Percentiles rank a stretch among this genome's conserved stretches.
Conservation (phyloP, 768 basidiomycete genomes). For the Collybiopsis confluens region DNA sequence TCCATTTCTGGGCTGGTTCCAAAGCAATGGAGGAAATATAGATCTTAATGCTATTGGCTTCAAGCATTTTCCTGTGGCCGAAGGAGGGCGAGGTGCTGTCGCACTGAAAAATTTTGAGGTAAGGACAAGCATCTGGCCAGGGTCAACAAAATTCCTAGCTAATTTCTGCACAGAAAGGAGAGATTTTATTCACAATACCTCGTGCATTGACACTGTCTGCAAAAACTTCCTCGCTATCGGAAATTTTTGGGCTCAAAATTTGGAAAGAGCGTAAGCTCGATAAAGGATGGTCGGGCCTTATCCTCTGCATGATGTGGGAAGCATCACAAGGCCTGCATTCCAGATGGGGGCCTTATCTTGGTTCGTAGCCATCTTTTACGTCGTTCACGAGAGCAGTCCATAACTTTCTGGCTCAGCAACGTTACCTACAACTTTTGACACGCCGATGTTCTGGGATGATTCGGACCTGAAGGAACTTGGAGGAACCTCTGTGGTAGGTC, state of each 20-base stretch:
- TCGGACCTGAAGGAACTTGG: conserved; percentile 68
- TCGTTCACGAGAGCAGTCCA: not conserved
- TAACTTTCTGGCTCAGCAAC: conserved; percentile 34
- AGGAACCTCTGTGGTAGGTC: conserved; percentile 87
- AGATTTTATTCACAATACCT: conserved; percentile 80
- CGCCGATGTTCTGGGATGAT: conserved; percentile 91
- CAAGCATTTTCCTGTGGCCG: conserved; percentile 39
- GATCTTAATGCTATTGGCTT: conserved; percentile 45
- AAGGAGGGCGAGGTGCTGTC: conserved; percentile 68
- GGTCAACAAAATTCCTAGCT: not conserved
- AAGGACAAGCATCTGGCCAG: conserved; percentile 9
- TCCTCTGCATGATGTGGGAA: conserved; percentile 97
- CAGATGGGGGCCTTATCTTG: conserved; percentile 69
- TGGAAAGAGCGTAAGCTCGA: conserved; percentile 64
- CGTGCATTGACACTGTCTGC: conserved; percentile 73
- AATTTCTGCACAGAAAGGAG: conserved; percentile 49
- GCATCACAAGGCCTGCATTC: conserved; percentile 56
- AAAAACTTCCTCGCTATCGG: conserved; percentile 65
- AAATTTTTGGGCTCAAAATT: conserved; percentile 49
- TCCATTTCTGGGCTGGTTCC: conserved; percentile 58
- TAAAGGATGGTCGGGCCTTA: conserved; percentile 81
- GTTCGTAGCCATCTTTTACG: conserved; percentile 18
- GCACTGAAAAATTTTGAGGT: conserved; percentile 76
- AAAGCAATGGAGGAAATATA: conserved; percentile 42
- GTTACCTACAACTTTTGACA: conserved; percentile 73